Evolutionary conservation across 352 stramenopile genomes (phyloP).

Genomic region (Phytophthora litchii): DNA sequence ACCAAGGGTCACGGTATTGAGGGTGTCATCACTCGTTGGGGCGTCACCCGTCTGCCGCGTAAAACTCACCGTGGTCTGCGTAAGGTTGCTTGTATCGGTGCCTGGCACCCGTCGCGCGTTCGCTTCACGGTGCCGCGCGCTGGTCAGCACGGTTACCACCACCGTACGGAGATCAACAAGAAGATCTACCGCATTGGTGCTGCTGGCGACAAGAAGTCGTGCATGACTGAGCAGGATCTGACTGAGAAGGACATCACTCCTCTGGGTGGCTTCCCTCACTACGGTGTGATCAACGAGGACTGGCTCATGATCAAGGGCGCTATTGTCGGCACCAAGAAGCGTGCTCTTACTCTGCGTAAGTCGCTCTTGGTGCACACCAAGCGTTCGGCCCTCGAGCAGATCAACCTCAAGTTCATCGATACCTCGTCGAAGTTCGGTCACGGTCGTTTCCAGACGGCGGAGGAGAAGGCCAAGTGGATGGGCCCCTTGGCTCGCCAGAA

Average conservation of each 20-base stretch:
- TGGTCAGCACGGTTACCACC: constrained; percentile 99
- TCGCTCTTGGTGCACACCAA: constrained; percentile 97
- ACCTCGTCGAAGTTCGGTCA: constrained; percentile 99
- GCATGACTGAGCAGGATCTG: constrained; percentile 98
- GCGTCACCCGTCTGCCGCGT: constrained; percentile 98
- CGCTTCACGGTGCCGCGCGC: constrained; percentile 97
- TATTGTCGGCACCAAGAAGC: constrained; percentile 99
- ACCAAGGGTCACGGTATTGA: constrained; percentile 99
- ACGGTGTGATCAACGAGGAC: constrained; percentile 99
- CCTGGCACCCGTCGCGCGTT: constrained; percentile 99
- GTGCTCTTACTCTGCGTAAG: constrained; percentile 98
- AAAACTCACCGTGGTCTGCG: constrained; percentile 99
- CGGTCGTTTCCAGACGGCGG: constrained; percentile 99
- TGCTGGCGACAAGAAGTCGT: constrained; percentile 93
- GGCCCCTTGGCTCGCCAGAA: constrained; percentile 95
- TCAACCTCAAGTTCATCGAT: constrained; percentile 96
- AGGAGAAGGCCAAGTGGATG: constrained; percentile 99
- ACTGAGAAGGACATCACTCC: constrained; percentile 99
- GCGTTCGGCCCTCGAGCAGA: constrained; percentile 97
- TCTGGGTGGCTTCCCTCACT: constrained; percentile 99
- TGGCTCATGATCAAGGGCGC: constrained; percentile 99
- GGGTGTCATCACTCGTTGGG: constrained; percentile 99
- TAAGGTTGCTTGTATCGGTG: constrained; percentile 99
- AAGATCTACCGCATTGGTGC: constrained; percentile 99
- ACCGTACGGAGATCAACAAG: constrained; percentile 99